Percentiles rank a stretch among this genome's conserved stretches.
These are phyloP conservation scores for Eucalyptus sp. DNA, from an alignment of 345 rosid genomes.

Conservation along the genomic window DNA sequence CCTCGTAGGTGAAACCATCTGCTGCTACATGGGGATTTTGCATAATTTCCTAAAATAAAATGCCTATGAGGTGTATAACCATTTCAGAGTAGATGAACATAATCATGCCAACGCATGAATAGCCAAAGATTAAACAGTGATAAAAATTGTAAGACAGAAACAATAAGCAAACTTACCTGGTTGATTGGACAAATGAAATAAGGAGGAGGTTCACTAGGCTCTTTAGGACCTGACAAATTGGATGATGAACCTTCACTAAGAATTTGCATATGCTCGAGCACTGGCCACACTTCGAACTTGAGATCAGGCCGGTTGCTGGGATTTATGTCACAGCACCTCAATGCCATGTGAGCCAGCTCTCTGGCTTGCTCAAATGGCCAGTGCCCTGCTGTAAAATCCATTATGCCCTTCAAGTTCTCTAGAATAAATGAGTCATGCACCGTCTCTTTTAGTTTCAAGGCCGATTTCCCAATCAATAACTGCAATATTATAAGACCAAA, in stretches of 20 bases:
- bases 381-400: conserved; percentile 87
- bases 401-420: conserved; percentile 31
- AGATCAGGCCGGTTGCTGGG: conserved; percentile 66
- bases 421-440: conserved; percentile 45
- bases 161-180: conserved; percentile 32
- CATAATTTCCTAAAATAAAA: conserved; percentile 52
- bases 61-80: background rate
- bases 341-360: conserved; percentile 63
- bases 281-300: conserved; percentile 62
- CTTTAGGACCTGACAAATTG: conserved; percentile 21
- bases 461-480: conserved; percentile 59
- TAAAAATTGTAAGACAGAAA: background rate
- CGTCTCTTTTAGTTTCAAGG: conserved; percentile 44
- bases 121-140: background rate
- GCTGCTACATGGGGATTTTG: conserved; percentile 72
- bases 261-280: conserved; percentile 85
- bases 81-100: background rate
- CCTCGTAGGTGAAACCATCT: conserved; percentile 73
- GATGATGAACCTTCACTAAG: conserved; percentile 54
- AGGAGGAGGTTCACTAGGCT: conserved; percentile 47
- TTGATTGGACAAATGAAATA: conserved; percentile 86
- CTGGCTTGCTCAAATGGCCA: conserved; percentile 92
- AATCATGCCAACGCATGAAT: fast-evolving
- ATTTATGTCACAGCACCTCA: conserved; percentile 73
- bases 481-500: conserved; percentile 65